A percentile compares a stretch with the other conserved stretches of the same genome.
Conservation (phyloP, 768 basidiomycete genomes). For the Tubosaeta brunneosetosa region DNA sequence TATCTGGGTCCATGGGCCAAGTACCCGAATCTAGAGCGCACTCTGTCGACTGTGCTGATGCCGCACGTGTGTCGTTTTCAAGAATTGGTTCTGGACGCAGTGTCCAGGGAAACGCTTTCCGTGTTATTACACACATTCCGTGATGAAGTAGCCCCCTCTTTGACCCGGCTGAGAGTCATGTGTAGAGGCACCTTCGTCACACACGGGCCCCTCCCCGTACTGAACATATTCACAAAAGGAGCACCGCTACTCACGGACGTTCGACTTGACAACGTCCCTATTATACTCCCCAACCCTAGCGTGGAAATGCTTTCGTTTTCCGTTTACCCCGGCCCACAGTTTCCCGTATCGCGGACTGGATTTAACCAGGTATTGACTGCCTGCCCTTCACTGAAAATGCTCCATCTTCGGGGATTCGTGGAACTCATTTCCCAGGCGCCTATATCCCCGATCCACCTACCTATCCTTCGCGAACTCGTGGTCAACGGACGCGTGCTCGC, state of each 20-base stretch:
- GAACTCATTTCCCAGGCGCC: conserved; percentile 22
- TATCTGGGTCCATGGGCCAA: conserved; percentile 33
- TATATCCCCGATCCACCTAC: conserved; percentile 20
- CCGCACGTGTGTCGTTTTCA: conserved; percentile 29
- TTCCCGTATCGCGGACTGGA: conserved; percentile 23
- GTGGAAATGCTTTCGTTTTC: conserved; percentile 30
- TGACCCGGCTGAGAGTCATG: conserved; percentile 26
- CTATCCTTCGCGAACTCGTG: conserved; percentile 26
- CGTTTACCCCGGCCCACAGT: conserved; percentile 30
- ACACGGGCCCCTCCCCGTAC: conserved; percentile 23
- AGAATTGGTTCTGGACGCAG: conserved; percentile 27
- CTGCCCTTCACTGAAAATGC: conserved; percentile 20
- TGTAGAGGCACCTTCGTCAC: conserved; percentile 27
- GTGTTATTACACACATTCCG: conserved; percentile 21
- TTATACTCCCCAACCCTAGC: conserved; percentile 20
- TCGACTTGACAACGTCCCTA: conserved; percentile 30
- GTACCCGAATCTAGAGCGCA: conserved; percentile 25
- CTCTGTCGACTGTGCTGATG: conserved; percentile 22
- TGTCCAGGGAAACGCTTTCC: conserved; percentile 28
- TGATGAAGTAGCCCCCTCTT: conserved; percentile 23
- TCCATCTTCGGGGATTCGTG: conserved; percentile 31
- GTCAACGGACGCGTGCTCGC: conserved; percentile 28
- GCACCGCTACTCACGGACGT: conserved; percentile 30
- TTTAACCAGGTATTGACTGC: conserved; percentile 18
- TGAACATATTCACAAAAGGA: conserved; percentile 26